phyloP scores from a whole-genome alignment of 169 alveolate genomes.

The Toxoplasma gondii region DNA sequence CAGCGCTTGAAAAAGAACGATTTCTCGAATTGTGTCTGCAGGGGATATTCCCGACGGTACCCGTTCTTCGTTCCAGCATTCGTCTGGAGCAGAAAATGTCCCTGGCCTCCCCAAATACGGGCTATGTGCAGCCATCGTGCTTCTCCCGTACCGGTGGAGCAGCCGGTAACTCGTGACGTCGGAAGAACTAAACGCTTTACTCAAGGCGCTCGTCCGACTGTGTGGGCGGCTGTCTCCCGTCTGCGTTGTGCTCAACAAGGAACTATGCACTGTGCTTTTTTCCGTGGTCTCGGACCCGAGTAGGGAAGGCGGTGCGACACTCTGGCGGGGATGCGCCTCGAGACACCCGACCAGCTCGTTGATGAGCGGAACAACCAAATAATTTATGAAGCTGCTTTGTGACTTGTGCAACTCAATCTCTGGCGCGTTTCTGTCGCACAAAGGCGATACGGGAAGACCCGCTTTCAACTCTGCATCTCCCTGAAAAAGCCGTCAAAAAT shows the following conservation, averaged over 20 bases:
- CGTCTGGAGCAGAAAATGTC: no score
- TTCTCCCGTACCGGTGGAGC: neutral
- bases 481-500: neutral
- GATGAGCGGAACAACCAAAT: slow-evolving; percentile 81
- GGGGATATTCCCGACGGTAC: neutral
- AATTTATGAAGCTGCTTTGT: slow-evolving; percentile 84
- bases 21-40: neutral
- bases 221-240: neutral
- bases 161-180: neutral
- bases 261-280: neutral
- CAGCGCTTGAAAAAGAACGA: neutral
- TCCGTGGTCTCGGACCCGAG: neutral
- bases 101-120: neutral
- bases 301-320: neutral
- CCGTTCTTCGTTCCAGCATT: neutral
- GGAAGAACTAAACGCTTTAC: neutral
- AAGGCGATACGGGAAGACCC: slow-evolving; percentile 12
- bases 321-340: neutral
- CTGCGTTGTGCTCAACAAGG: neutral
- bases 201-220: neutral
- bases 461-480: slow-evolving; percentile 21
- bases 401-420: slow-evolving; percentile 81
- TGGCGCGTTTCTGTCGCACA: slow-evolving; percentile 52
- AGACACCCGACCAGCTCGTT: slow-evolving; percentile 64
- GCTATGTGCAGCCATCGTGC: neutral